Evolutionary conservation across 2,329 filamentous ascomycete genomes (phyloP), one percentile per base, ranked within the genome.

Genomic region (Beauveria scarabaeidicola): DNA sequence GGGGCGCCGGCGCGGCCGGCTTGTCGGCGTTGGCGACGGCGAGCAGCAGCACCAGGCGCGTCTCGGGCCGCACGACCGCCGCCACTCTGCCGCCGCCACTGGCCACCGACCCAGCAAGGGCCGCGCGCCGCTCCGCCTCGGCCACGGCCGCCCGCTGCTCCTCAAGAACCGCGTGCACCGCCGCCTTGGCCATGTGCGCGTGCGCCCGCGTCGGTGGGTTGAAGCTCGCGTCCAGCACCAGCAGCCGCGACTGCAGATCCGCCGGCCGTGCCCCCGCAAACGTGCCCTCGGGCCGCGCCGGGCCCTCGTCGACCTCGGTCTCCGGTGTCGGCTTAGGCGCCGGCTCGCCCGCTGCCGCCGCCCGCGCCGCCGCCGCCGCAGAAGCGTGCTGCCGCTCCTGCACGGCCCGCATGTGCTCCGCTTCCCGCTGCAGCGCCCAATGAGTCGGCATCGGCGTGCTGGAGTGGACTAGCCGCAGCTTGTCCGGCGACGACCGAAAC

Each of bases 1-100:
- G 90, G 3, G 79, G 74, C 0, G 87, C 88, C 0, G 89, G 87
- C 62, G 83, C 84, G 6, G 85, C 80, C 10, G 79, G 77, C 71
- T 87, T 87, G 66, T 88, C 85, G 3, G 85, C 85, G 66, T 88
- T 88, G 61, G 84, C 80, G 36, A 84, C 81, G 0, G 84, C 78
- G 13, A 88, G 77, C 1, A 88, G 73, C 0, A 88, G 73, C 47
- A 88, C 67, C 5, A 88, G 59, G n/a, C 82, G 71, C 29, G 71
- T 61, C 52, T 9, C 56, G 43, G n/a, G 56, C 11, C 27, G 47
- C 17, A 38, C 21, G 57, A 11, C 21, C 56, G 61, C n/a, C 61
- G 61, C n/a, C 55, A 60, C 19, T 47, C 52, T 57, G n/a, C 59
- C 32, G 21, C 59, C 55, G 21, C 6, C 27, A 19, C 48, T 4